Conservation (phyloP, 164 flowering plant genomes). For the Chimonanthus praecox region DNA sequence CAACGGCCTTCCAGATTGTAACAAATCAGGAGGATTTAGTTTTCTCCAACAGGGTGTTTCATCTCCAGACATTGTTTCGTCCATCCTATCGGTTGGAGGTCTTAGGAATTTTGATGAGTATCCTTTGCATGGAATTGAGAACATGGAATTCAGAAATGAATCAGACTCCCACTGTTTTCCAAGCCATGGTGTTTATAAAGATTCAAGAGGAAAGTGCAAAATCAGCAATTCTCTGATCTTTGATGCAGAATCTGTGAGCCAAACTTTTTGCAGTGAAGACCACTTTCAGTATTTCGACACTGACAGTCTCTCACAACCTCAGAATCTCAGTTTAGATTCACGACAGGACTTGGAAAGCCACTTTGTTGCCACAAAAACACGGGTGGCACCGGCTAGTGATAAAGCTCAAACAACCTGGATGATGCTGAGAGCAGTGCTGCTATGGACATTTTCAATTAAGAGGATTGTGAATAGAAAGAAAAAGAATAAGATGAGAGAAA, state of each 20-base stretch:
- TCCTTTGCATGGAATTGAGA: conserved; percentile 28
- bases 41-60: conserved; percentile 27
- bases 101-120: conserved; percentile 40
- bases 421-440: conserved; percentile 39
- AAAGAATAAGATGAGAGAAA: conserved; percentile 8
- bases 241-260: conserved; percentile 13
- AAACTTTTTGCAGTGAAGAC: conserved; percentile 36
- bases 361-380: conserved; percentile 30
- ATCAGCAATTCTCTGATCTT: neutral
- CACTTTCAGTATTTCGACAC: conserved; percentile 38
- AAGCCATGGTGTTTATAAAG: neutral
- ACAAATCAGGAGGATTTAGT: conserved; percentile 27
- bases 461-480: conserved; percentile 18
- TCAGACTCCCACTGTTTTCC: neutral
- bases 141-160: conserved; percentile 31
- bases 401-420: conserved; percentile 43
- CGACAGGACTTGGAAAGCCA: conserved; percentile 36
- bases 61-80: conserved; percentile 34
- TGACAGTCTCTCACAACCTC: conserved; percentile 8
- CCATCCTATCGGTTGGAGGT: conserved; percentile 33
- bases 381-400: conserved; percentile 21
- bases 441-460: conserved; percentile 23
- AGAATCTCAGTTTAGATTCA: conserved; percentile 15
- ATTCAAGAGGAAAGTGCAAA: neutral
- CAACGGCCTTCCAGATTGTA: conserved; percentile 19